phyloP scores from a whole-genome alignment of 345 rosid genomes.

The Brassica incana region DNA sequence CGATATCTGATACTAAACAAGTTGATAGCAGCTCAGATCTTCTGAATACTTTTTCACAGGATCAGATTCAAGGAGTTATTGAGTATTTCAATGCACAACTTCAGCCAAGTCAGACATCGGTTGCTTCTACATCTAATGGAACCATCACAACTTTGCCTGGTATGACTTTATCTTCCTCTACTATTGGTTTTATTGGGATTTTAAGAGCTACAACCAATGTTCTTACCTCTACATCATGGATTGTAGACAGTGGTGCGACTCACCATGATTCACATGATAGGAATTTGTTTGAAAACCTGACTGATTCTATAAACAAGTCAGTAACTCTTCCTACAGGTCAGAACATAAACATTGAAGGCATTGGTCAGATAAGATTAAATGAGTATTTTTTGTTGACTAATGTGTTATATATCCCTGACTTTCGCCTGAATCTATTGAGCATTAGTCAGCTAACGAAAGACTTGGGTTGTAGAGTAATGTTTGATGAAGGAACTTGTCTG shows the following conservation, averaged over 20 bases:
- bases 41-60: background rate
- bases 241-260: background rate
- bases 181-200: background rate
- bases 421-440: too few species aligned
- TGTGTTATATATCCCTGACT: background rate
- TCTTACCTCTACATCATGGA: background rate
- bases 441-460: background rate
- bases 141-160: background rate
- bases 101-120: too few species aligned
- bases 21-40: too few species aligned
- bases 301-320: too few species aligned
- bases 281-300: too few species aligned
- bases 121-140: background rate
- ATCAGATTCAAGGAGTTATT: background rate
- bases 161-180: background rate
- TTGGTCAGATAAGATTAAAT: background rate
- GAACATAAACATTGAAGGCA: background rate
- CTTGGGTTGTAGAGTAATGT: too few species aligned
- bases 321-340: too few species aligned
- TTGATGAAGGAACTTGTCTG: too few species aligned
- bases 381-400: background rate
- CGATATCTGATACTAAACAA: too few species aligned
- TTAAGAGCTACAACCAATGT: background rate
- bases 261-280: background rate
- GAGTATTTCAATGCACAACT: background rate